Evolutionary conservation across 1,284 basidiomycete species (phyloP), one percentile per base, ranked within the genome.

Genomic region (Volvariella volvacea): DNA sequence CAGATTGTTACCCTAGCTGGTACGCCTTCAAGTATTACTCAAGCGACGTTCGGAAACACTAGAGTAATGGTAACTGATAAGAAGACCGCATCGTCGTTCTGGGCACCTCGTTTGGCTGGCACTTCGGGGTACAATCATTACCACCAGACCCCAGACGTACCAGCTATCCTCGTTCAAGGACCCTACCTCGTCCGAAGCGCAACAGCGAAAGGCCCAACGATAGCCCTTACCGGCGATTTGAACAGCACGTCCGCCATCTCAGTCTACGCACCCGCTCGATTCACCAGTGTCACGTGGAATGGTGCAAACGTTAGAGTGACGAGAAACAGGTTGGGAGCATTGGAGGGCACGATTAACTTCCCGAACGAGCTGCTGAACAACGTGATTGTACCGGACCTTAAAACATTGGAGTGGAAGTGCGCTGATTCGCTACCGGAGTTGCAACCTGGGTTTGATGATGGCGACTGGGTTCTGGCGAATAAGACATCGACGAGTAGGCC

Each of bases 131-230:
- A 54, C 44, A 57, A 54, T 15, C 57, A 55, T 31, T 65, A 65
- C 45, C 59, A 63, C 34, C 48, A 55, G 15, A 48, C 60, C 0
- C 63, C 67, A 1, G 58, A 60, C 17, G 53, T 55, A 7, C 57
- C 66, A 2, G 61, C 64, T n/a, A 58, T 67, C 3, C 54, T 73
- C 12, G 61, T 74, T 22, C 55, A 60, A n/a, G 73, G 73, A 1
- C 70, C 71, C 0, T 72, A 73, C 49, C 62, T 75, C 25, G 67
- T 75, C 14, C 71, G 72, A 21, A 60, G 58, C 39, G 71, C 68
- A 0, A 55, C 62, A 4, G 56, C 64, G n/a, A 47, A 52, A 3
- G 61, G 61, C 4, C 47, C 50, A 8, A 58, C 55, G 2, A 54
- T 73, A 8, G 57, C 53, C 8, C 55, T 75, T 16, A 57, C 53